These are phyloP conservation scores for Capillidium heterosporum DNA, from an alignment of 371 early-diverging fungal genomes.

Conservation along the genomic window DNA sequence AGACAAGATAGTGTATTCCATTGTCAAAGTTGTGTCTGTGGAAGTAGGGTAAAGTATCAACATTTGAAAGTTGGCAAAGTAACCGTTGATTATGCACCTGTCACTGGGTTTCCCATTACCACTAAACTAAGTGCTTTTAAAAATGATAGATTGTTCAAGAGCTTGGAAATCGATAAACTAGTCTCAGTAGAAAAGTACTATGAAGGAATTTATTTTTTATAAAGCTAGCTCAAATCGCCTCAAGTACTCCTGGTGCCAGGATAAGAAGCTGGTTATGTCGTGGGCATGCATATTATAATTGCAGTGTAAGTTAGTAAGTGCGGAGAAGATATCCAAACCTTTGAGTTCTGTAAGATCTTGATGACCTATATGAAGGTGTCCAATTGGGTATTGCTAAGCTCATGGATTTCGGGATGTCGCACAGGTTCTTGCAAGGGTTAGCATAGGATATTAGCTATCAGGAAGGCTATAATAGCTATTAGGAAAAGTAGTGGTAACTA, in stretches of 20 bases:
- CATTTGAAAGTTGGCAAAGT: conserved; percentile 3
- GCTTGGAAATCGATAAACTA: conserved; percentile 16
- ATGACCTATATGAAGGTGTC: not conserved
- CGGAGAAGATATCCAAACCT: not conserved
- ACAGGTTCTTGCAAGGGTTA: too few species aligned
- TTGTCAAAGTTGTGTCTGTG: conserved; percentile 9
- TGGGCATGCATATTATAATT: conserved; percentile 7
- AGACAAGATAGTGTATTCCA: conserved; percentile 12
- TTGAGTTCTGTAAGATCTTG: not conserved
- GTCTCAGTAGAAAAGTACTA: conserved; percentile 34
- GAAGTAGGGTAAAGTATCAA: conserved; percentile 11
- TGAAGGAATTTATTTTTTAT: conserved; percentile 15
- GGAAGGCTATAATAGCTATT: too few species aligned
- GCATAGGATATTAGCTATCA: too few species aligned
- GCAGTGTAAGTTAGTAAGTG: not conserved
- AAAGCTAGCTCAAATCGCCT: conserved; percentile 14
- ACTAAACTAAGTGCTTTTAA: conserved; percentile 7
- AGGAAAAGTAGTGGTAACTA: too few species aligned
- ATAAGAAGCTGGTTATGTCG: conserved; percentile 14
- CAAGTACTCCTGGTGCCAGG: conserved; percentile 22
- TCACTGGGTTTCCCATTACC: conserved; percentile 10
- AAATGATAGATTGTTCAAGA: conserved; percentile 7
- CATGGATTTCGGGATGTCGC: not conserved
- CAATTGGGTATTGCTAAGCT: not conserved
- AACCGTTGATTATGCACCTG: conserved; percentile 10